Evolutionary conservation across 805 yeast genomes (phyloP), one percentile per base, ranked within the genome.

Genomic region (Tetrapisispora iriomotensis): DNA sequence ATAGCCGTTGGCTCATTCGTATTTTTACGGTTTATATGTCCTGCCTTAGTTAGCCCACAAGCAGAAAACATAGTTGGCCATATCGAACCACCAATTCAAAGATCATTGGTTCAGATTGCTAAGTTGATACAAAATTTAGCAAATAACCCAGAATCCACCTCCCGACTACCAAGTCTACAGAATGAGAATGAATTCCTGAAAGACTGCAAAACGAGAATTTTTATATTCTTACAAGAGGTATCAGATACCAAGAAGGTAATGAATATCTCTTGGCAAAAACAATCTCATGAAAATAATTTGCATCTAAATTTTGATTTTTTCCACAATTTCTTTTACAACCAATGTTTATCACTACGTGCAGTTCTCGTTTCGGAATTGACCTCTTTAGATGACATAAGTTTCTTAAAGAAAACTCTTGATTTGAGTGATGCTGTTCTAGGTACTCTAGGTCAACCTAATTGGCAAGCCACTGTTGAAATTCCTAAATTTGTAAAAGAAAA

Each of bases 1-100:
- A 67, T 77, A 29, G 86, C 94, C 1, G 81, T 86, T 21, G 95
- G 96, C 0, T 87, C 95, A 0, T 90, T 83, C 55, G 66, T 90
- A 39, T 88, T 90, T 52, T 66, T 90, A 48, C 65, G 95, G 41
- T 76, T 81, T 45, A 70, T 82, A 44, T 82, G 94, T 55, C 96
- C 97, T 10, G 94, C 95, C 0, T 78, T 88, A 49, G 88, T 88
- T 12, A 77, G 86, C 25, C 96, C 96, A 0, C 94, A 84, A 41
- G 43, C 66, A 14, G 68, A 69, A 43, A 57, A 54, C 34, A 56
- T 67, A 29, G 56, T 64, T 18, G 64, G 59, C 15, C 49, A 70
- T 54, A 50, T 73, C 3, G 63, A 64, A 39, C 51, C 62, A 7
- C 56, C 55, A 13, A 67, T 68, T 4, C 68, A 86, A 45, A 70